Conservation (phyloP, 805 yeast species). For the Saturnispora sanitii region DNA sequence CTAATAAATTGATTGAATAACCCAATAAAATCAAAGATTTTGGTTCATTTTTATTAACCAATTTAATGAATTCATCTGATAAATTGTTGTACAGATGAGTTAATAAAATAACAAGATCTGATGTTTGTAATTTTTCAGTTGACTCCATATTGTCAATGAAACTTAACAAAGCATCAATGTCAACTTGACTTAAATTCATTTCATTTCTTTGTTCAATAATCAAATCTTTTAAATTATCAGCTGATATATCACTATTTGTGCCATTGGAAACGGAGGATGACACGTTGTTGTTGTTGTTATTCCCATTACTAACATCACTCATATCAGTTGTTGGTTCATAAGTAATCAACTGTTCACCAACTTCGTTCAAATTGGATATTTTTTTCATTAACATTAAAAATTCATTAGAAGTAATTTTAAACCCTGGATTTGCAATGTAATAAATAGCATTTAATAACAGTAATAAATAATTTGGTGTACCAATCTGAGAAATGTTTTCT, state of each 20-base stretch:
- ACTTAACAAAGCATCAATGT: neutral
- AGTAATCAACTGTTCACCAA: neutral
- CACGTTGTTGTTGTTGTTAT: no score
- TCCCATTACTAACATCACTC: no score
- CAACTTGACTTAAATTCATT: neutral
- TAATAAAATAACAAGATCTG: neutral
- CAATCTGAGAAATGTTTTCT: neutral
- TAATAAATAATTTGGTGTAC: neutral
- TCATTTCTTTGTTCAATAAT: neutral
- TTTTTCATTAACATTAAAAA: no score
- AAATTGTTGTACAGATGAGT: neutral
- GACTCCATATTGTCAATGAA: neutral
- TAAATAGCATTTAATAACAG: neutral
- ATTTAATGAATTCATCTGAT: neutral
- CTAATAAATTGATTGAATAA: neutral
- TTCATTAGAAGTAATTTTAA: neutral
- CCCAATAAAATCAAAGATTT: constrained; percentile 2
- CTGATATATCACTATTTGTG: neutral
- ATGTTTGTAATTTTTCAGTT: neutral
- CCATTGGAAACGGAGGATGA: no score
- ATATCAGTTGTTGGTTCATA: no score
- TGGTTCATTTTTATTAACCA: constrained; percentile 2
- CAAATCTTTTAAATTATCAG: neutral
- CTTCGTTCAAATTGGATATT: neutral
- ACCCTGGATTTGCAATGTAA: neutral